Evolutionary conservation across 2,329 filamentous ascomycete species (phyloP), one percentile per base, ranked within the genome.

Genomic region (Colletotrichum noveboracense): DNA sequence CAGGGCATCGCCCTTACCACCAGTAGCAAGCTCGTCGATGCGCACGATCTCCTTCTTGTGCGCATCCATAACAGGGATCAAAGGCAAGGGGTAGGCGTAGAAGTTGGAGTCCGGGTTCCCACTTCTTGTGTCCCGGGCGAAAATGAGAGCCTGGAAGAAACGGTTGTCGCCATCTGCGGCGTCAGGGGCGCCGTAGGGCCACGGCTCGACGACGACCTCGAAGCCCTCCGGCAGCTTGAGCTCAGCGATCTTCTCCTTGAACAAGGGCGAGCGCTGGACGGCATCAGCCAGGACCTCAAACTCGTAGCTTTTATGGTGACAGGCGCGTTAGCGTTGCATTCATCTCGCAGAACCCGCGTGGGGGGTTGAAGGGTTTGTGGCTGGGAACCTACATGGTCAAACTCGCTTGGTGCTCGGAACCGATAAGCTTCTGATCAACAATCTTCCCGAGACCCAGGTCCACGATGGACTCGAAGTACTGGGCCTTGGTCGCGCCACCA

Each of bases 61-160:
- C 3, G 77, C 79, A 30, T 85, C 82, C 77, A 84, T 75, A 24
- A 91, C 82, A 6, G 87, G 87, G 36, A 88, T 86, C 28, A 89
- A 80, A 1, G 87, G 87, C 14, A 89, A 78, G 3, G 88, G 88
- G 73, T 85, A 88, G 7, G 86, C 85, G 78, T 89, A 89, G 76
- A 89, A 88, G 75, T 89, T 89, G 43, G 86, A 85, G 77, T 89
- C 87, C 8, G 84, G 83, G 58, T 81, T 77, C 30, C 82, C 81
- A 34, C 76, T 82, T 18, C 79, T 73, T 1, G 79, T 79, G 65
- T 85, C 80, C 4, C 79, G 78, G 0, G 80, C 83, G 38, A 85
- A 85, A 58, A 83, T 78, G 0, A 85, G 78, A 10, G 79, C 83
- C 62, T 85, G 83, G 76, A 85, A 84, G 21, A 79, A 79, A 5